Percentiles rank a stretch among this genome's conserved stretches.
These are phyloP conservation scores for Striga asiatica DNA, from an alignment of 257 asterid genomes.

Conservation along the genomic window DNA sequence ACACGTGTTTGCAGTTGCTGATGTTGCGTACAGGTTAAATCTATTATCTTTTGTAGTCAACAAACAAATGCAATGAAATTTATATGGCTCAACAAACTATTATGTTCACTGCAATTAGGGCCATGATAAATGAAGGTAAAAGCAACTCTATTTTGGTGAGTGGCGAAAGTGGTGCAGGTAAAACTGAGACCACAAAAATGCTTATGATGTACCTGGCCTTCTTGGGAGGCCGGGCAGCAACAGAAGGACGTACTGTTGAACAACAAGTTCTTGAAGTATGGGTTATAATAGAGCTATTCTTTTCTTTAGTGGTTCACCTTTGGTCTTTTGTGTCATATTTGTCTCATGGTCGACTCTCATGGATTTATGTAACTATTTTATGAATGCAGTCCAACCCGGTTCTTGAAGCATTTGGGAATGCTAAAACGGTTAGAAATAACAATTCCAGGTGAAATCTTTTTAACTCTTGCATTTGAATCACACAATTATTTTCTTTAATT, in stretches of 20 bases:
- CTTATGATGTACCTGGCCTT: conserved; percentile 93
- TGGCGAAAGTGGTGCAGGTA: conserved; percentile 99
- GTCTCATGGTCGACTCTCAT: conserved; percentile 19
- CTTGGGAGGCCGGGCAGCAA: conserved; percentile 90
- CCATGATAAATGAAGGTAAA: conserved; percentile 77
- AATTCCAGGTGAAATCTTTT: conserved; percentile 78
- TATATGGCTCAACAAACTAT: conserved; percentile 14
- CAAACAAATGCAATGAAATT: neutral
- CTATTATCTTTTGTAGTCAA: conserved; percentile 12
- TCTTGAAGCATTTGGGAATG: conserved; percentile 99
- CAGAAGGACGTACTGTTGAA: conserved; percentile 98
- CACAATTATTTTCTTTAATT: conserved; percentile 9
- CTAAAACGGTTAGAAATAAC: conserved; percentile 93
- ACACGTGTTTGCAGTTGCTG: conserved; percentile 97
- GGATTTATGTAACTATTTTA: conserved; percentile 16
- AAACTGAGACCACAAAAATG: conserved; percentile 98
- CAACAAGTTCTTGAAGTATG: conserved; percentile 99
- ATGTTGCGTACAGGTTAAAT: conserved; percentile 87
- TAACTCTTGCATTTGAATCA: conserved; percentile 19
- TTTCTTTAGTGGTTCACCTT: conserved; percentile 9
- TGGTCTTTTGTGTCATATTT: conserved; percentile 5
- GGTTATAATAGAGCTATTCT: conserved; percentile 19
- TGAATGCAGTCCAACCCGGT: conserved; percentile 93
- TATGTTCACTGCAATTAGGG: conserved; percentile 45
- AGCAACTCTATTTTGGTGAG: conserved; percentile 97